These are phyloP conservation scores for Mycosphaerella sp. DNA, from an alignment of 2,329 filamentous ascomycete species.

Conservation along the genomic window DNA sequence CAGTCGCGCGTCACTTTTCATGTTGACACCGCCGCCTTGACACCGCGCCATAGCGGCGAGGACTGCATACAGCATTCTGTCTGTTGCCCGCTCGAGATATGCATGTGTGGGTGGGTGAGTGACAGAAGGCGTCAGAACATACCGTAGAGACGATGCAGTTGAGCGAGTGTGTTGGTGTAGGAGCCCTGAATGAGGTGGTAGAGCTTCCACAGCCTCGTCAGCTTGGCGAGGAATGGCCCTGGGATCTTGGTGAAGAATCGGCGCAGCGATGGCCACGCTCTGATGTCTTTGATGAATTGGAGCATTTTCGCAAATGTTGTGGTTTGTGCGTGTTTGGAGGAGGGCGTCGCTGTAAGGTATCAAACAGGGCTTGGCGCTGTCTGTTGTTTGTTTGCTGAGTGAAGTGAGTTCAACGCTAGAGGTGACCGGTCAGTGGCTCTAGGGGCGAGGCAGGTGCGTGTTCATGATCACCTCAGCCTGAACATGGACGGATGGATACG, in stretches of 20 bases:
- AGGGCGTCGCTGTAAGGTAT: not conserved
- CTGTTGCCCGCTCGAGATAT: too few relatives aligned
- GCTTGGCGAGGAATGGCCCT: slow-evolving; percentile 21
- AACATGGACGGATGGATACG: not conserved
- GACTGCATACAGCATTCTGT: too few relatives aligned
- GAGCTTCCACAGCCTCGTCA: slow-evolving; percentile 20
- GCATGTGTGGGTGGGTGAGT: not conserved
- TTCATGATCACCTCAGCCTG: not conserved
- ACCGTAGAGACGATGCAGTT: slow-evolving; percentile 19
- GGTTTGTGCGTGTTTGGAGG: not conserved
- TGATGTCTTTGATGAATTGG: slow-evolving; percentile 1
- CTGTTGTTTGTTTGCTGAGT: not conserved
- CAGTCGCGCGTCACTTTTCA: not conserved
- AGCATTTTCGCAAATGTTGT: slow-evolving; percentile 5
- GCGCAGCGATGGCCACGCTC: slow-evolving; percentile 5
- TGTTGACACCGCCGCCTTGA: not conserved
- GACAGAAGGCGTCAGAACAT: not conserved
- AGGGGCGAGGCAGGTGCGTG: not conserved
- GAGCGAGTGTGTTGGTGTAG: slow-evolving; percentile 15
- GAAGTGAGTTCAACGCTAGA: not conserved
- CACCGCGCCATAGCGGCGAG: too few relatives aligned
- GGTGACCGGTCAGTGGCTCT: not conserved
- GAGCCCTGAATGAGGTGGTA: slow-evolving; percentile 19
- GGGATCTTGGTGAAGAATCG: slow-evolving; percentile 13
- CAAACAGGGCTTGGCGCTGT: not conserved